A percentile compares a stretch with the other conserved stretches of the same genome.
These are phyloP conservation scores for Colletotrichum sp. DNA, from an alignment of 2,329 filamentous ascomycete genomes.

Conservation along the genomic window DNA sequence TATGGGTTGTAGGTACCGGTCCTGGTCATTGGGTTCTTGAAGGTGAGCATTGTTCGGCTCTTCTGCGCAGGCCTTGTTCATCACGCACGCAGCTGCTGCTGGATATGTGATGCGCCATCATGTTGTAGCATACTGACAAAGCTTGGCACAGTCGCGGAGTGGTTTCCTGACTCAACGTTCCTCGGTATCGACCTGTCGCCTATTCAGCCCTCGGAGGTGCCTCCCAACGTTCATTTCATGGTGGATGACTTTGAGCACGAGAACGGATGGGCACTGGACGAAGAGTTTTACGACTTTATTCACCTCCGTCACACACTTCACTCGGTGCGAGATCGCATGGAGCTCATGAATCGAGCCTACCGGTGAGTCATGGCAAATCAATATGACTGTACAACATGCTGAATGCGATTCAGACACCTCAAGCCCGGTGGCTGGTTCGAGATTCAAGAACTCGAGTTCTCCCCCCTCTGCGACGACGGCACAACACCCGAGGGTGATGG, in stretches of 20 bases:
- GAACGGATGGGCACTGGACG: conserved; percentile 52
- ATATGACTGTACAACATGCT: neutral
- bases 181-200: conserved; percentile 57
- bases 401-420: conserved; percentile 41
- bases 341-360: conserved; percentile 47
- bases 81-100: neutral
- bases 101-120: neutral
- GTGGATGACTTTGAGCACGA: conserved; percentile 58
- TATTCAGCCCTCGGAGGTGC: conserved; percentile 56
- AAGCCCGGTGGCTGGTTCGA: conserved; percentile 59
- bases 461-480: conserved; percentile 48
- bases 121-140: conserved; percentile 15
- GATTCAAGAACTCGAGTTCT: conserved; percentile 50
- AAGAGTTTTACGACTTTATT: conserved; percentile 52
- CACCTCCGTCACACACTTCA: conserved; percentile 53
- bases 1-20: conserved; percentile 44
- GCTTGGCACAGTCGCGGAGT: conserved; percentile 46
- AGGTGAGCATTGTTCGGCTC: conserved; percentile 37
- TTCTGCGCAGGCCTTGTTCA: neutral
- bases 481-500: conserved; percentile 41
- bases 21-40: conserved; percentile 58
- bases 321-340: conserved; percentile 45
- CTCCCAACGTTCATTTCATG: conserved; percentile 55
- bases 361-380: conserved; percentile 33
- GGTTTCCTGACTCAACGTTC: conserved; percentile 47